A percentile compares a stretch with the other conserved stretches of the same genome.
These are phyloP conservation scores for Aspergillus niger DNA, from an alignment of 2,329 filamentous ascomycete species.

Conservation along the genomic window DNA sequence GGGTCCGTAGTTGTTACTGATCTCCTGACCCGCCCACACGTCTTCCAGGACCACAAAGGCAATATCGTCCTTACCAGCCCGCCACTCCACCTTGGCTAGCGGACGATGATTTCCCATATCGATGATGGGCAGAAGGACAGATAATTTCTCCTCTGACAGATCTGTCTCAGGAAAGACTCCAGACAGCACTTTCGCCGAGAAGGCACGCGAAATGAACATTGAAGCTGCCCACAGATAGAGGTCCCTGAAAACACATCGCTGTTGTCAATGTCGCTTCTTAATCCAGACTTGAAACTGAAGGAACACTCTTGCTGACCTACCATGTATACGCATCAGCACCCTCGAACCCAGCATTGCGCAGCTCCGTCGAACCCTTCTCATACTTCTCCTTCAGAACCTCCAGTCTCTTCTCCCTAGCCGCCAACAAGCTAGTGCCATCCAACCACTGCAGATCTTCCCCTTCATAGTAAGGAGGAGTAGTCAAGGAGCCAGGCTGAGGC, in stretches of 20 bases:
- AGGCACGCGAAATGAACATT: slow-evolving; percentile 48
- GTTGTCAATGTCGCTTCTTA: neutral
- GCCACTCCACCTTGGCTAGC: slow-evolving; percentile 62
- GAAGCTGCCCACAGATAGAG: slow-evolving; percentile 50
- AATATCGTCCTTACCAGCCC: slow-evolving; percentile 44
- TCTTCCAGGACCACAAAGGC: slow-evolving; percentile 47
- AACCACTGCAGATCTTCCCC: slow-evolving; percentile 59
- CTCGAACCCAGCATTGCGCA: slow-evolving; percentile 36
- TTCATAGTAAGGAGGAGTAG: slow-evolving; percentile 65
- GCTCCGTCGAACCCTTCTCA: slow-evolving; percentile 31
- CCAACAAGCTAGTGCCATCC: slow-evolving; percentile 38
- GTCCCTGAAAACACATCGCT: slow-evolving; percentile 33
- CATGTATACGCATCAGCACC: slow-evolving; percentile 41
- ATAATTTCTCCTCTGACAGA: slow-evolving; percentile 61
- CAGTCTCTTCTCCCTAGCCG: slow-evolving; percentile 36
- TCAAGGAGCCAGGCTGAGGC: slow-evolving; percentile 63
- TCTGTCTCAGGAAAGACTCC: slow-evolving; percentile 38
- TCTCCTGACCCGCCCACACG: slow-evolving; percentile 55
- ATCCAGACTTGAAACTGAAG: neutral
- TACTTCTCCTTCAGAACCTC: slow-evolving; percentile 42
- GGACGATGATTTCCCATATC: slow-evolving; percentile 74
- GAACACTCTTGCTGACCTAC: slow-evolving; percentile 25
- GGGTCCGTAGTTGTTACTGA: slow-evolving; percentile 72
- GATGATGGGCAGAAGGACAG: slow-evolving; percentile 68
- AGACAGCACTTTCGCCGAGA: slow-evolving; percentile 47